Conservation (phyloP, 257 asterid species). For the Nicotiana tabacum region DNA sequence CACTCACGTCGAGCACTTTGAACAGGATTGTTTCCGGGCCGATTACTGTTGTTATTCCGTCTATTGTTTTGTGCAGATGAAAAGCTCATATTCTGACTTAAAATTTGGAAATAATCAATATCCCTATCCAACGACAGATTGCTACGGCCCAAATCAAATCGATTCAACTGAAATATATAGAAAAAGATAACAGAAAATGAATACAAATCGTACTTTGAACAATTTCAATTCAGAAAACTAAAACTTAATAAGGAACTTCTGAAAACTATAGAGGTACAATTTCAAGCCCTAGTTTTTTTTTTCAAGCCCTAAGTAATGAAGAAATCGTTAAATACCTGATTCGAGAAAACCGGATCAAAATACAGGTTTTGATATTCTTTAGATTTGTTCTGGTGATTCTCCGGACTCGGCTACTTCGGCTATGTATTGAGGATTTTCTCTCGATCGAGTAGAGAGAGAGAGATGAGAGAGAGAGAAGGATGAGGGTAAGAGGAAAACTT, state of each 20-base stretch:
- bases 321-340: background rate
- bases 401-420: background rate
- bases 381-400: background rate
- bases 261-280: background rate
- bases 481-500: background rate
- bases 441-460: background rate
- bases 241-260: background rate
- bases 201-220: background rate
- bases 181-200: background rate
- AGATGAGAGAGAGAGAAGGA: background rate
- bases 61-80: conserved; percentile 38
- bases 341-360: background rate
- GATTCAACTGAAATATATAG: background rate
- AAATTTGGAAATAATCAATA: conserved; percentile 20
- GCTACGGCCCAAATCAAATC: background rate
- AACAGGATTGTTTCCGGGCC: conserved; percentile 44
- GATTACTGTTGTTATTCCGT: conserved; percentile 42
- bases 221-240: background rate
- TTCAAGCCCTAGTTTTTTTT: background rate
- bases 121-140: conserved; percentile 20
- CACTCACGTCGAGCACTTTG: conserved; percentile 64
- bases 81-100: conserved; percentile 72
- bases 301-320: background rate
- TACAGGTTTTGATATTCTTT: background rate
- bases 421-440: background rate